These are phyloP conservation scores for Colletotrichum tamarilloi DNA, from an alignment of 2,329 filamentous ascomycete species.

Conservation along the genomic window DNA sequence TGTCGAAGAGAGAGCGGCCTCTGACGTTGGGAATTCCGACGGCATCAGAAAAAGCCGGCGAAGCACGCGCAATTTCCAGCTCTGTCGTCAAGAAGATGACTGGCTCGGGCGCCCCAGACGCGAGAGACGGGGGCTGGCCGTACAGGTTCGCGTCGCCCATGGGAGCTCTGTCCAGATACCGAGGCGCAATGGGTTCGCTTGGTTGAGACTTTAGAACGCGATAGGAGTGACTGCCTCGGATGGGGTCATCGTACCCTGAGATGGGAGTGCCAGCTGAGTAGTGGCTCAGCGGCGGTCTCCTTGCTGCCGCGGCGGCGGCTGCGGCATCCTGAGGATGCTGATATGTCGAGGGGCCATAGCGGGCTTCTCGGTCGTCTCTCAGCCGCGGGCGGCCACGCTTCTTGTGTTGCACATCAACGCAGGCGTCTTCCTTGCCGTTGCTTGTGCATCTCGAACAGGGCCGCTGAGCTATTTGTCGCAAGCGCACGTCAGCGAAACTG, in stretches of 20 bases:
- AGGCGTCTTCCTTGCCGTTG: constrained; percentile 84
- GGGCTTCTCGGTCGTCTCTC: constrained; percentile 75
- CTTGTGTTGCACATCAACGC: constrained; percentile 87
- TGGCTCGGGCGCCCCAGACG: constrained; percentile 58
- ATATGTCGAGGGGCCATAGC: constrained; percentile 64
- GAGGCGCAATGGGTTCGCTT: constrained; percentile 58
- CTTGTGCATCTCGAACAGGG: constrained; percentile 82
- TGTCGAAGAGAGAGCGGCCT: constrained; percentile 63
- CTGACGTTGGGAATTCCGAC: constrained; percentile 60
- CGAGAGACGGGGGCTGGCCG: constrained; percentile 54
- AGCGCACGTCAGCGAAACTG: constrained; percentile 26
- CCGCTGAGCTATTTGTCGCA: constrained; percentile 68
- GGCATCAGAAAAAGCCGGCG: constrained; percentile 65
- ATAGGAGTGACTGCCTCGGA: constrained; percentile 60
- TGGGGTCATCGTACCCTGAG: constrained; percentile 58
- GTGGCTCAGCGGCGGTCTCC: constrained; percentile 61
- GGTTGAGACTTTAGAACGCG: constrained; percentile 66
- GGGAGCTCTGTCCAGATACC: constrained; percentile 64
- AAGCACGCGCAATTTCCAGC: constrained; percentile 68
- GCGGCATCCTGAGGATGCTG: constrained; percentile 57
- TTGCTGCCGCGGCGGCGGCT: constrained; percentile 42
- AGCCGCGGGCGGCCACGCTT: constrained; percentile 83
- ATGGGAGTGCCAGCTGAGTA: constrained; percentile 59
- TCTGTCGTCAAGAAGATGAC: constrained; percentile 69
- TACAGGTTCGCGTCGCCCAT: constrained; percentile 62